These are phyloP conservation scores for Lactifluus piperatus DNA, from an alignment of 768 basidiomycete species.

Conservation along the genomic window DNA sequence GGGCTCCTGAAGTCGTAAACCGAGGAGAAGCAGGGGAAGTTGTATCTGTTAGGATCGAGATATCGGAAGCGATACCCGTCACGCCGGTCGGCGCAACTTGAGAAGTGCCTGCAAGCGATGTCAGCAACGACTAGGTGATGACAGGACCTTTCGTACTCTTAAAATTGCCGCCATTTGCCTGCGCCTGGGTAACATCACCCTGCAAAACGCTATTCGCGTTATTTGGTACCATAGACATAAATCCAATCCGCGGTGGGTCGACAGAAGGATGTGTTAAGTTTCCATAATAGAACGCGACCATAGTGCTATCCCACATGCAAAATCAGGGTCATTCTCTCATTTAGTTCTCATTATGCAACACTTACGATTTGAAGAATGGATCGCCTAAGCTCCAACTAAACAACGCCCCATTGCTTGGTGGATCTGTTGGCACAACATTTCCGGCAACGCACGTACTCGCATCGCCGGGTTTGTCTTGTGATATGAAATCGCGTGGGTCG, in stretches of 20 bases:
- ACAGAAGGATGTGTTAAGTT: slow-evolving; percentile 57
- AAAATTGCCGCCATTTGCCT: slow-evolving; percentile 24
- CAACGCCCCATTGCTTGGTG: slow-evolving; percentile 27
- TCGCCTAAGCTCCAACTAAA: slow-evolving; percentile 65
- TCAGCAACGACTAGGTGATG: background rate
- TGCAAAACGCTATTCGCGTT: slow-evolving; percentile 37
- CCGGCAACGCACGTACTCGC: slow-evolving; percentile 11
- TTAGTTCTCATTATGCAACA: background rate
- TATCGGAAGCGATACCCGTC: background rate
- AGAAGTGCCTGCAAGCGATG: slow-evolving; percentile 4
- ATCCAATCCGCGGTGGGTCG: slow-evolving; percentile 61
- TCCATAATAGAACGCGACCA: slow-evolving; percentile 65
- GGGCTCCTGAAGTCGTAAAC: background rate
- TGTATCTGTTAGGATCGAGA: background rate
- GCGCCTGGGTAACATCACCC: slow-evolving; percentile 25
- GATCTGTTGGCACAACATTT: slow-evolving; percentile 15
- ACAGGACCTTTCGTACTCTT: slow-evolving; percentile 25
- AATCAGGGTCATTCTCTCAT: background rate
- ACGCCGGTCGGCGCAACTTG: slow-evolving; percentile 3
- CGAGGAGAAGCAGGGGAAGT: background rate
- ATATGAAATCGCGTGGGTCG: slow-evolving; percentile 69
- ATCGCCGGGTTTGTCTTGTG: slow-evolving; percentile 28
- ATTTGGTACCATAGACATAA: slow-evolving; percentile 58
- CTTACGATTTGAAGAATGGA: slow-evolving; percentile 69
- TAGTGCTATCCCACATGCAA: slow-evolving; percentile 34